Base-by-base conservation (phyloP, 1,139 yeast genomes). In the Saccharomycopsis crataegensis region DNA sequence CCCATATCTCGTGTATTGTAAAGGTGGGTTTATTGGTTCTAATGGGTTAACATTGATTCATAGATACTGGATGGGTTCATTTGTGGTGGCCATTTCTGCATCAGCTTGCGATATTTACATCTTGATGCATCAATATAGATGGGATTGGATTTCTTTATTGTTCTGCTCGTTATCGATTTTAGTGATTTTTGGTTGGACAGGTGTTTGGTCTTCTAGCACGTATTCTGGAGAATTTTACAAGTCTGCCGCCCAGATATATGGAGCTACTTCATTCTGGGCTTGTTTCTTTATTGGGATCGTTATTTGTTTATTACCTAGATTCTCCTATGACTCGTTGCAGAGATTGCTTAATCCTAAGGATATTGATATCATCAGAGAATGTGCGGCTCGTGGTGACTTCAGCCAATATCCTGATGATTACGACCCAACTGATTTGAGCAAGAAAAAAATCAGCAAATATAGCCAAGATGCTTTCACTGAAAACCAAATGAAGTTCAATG, bases 71-170 rank as follows among this genome's bases (percentile, higher is more conserved):
- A 79, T 90, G 63, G 99, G 98, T 66, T 74, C 86, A 9, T 75
- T 80, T 53, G 95, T 87, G 43, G 86, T 94, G 6, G 76, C 87
- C 36, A 85, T 91, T 61, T 79, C 95, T 3, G 88, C 87, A 58
- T 73, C 86, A 55, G 73, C 96, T 9, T 89, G 96, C 70, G 88
- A 93, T 67, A 62, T 81, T 12, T 91, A 86, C 70, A 83, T 93
- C 51, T 65, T 89, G 63, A 69, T 86, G 61, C 96, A 90, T 66
- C 96, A 89, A 69, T 82, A 82, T 65, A 78, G 96, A 65, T 93
- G 99, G 99, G 99, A 93, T 70, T 89, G 96, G 95, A 71, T 89
- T 54, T 80, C 91, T 4, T 62, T 76, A 17, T 65, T 86, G 53
- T 76, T 88, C 63, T 79, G 81, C 56, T 70, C 72, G 8, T 64